Evolutionary conservation across 768 basidiomycete genomes (phyloP).

Genomic region (Amanita exitialis): DNA sequence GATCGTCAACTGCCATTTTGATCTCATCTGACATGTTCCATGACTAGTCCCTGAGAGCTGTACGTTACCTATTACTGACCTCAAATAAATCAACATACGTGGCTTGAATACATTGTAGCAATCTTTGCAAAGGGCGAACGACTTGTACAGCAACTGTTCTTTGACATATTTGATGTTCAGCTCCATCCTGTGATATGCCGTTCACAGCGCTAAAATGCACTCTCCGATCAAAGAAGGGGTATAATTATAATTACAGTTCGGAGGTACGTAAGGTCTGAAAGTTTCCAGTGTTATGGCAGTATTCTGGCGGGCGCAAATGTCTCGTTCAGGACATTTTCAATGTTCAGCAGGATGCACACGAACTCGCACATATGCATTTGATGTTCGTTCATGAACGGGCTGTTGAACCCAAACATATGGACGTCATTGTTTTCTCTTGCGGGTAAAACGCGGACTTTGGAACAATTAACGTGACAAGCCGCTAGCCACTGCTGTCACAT

Average conservation of each 20-base stretch:
- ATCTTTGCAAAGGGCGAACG: not conserved
- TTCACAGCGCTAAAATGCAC: not conserved
- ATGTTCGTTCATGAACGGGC: not conserved
- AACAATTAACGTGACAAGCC: not conserved
- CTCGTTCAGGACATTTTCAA: not conserved
- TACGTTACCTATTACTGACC: not conserved
- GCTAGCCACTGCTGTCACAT: not conserved
- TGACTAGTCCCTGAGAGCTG: not conserved
- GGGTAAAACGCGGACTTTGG: conserved; percentile 1
- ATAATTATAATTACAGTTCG: not conserved
- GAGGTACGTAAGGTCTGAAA: conserved; percentile 5
- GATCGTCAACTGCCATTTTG: not conserved
- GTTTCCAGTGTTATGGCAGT: not conserved
- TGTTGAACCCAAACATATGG: not conserved
- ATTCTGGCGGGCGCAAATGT: not conserved
- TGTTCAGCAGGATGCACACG: not conserved
- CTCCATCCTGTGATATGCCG: not conserved
- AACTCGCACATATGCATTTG: not conserved
- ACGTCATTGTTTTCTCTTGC: not conserved
- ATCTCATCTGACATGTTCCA: conserved; percentile 1
- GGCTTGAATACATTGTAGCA: not conserved
- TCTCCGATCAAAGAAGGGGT: conserved; percentile 4
- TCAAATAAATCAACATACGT: not conserved
- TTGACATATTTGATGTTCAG: not conserved
- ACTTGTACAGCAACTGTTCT: not conserved